phyloP scores from a whole-genome alignment of 352 stramenopile genomes.

The Globisporangium sylvaticum region DNA sequence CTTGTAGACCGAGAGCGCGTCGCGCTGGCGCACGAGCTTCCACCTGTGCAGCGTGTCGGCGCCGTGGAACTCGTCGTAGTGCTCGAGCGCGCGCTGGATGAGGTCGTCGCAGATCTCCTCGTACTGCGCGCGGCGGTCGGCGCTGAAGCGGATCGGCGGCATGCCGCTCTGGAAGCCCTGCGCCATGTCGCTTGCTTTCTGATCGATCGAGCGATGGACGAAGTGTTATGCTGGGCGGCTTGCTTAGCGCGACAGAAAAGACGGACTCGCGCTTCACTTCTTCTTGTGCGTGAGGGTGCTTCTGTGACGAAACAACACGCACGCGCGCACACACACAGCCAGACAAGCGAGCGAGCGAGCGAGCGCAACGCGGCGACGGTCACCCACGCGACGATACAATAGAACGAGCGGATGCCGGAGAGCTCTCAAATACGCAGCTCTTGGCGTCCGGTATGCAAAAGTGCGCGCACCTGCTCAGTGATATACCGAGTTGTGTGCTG shows the following conservation, averaged over 20 bases:
- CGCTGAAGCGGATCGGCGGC: constrained; percentile 35
- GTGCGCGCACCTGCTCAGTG: too few species aligned
- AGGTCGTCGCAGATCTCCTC: constrained; percentile 55
- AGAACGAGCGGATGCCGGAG: background rate
- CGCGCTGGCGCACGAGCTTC: constrained; percentile 53
- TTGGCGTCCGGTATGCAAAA: too few species aligned
- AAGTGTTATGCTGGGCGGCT: background rate
- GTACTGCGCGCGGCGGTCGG: constrained; percentile 30
- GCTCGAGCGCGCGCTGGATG: constrained; percentile 45
- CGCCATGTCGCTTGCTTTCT: background rate
- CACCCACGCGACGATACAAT: background rate
- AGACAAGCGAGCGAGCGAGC: background rate
- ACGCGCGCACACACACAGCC: too few species aligned
- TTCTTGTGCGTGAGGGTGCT: too few species aligned
- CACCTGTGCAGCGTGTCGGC: constrained; percentile 33
- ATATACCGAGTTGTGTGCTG: too few species aligned
- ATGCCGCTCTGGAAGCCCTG: constrained; percentile 16
- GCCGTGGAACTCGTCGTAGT: constrained; percentile 56
- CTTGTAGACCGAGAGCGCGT: constrained; percentile 55
- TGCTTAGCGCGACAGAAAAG: background rate
- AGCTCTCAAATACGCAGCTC: too few species aligned
- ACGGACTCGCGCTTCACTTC: too few species aligned
- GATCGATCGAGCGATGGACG: background rate
- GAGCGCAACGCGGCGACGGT: background rate
- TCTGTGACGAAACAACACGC: too few species aligned